phyloP scores from a whole-genome alignment of 352 stramenopile genomes.

The Pythium sukuiense region DNA sequence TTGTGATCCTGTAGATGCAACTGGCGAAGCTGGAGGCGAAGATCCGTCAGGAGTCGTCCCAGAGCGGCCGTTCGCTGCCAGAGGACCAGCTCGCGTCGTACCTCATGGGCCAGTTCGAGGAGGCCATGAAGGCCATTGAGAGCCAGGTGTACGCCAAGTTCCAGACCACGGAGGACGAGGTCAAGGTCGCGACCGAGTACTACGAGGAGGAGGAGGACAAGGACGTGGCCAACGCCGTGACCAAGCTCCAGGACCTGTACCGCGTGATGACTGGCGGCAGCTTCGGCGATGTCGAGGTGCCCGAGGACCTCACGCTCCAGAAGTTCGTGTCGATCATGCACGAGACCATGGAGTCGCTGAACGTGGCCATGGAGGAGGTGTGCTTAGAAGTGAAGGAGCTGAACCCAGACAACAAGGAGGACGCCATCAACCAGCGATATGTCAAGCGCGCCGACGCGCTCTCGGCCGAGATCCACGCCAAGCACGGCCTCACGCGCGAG shows the following conservation, averaged over 20 bases:
- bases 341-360: conserved; percentile 89
- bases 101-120: conserved; percentile 89
- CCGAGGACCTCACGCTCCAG: conserved; percentile 73
- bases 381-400: conserved; percentile 88
- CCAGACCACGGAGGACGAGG: conserved; percentile 86
- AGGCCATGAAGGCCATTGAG: conserved; percentile 90
- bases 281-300: conserved; percentile 82
- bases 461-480: conserved; percentile 84
- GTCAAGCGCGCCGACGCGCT: conserved; percentile 85
- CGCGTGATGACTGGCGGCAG: conserved; percentile 84
- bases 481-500: conserved; percentile 85
- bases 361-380: conserved; percentile 88
- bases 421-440: conserved; percentile 90
- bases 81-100: conserved; percentile 87
- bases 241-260: conserved; percentile 88
- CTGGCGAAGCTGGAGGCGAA: conserved; percentile 86
- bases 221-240: conserved; percentile 79
- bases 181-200: conserved; percentile 86
- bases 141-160: conserved; percentile 89
- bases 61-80: conserved; percentile 75
- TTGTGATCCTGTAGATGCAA: conserved; percentile 62
- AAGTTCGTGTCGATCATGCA: conserved; percentile 91
- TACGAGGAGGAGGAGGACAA: conserved; percentile 88
- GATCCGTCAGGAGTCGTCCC: conserved; percentile 86
- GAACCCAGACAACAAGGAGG: conserved; percentile 88